Conservation (phyloP, 1,284 basidiomycete species). For the Gomphus bonarii region DNA sequence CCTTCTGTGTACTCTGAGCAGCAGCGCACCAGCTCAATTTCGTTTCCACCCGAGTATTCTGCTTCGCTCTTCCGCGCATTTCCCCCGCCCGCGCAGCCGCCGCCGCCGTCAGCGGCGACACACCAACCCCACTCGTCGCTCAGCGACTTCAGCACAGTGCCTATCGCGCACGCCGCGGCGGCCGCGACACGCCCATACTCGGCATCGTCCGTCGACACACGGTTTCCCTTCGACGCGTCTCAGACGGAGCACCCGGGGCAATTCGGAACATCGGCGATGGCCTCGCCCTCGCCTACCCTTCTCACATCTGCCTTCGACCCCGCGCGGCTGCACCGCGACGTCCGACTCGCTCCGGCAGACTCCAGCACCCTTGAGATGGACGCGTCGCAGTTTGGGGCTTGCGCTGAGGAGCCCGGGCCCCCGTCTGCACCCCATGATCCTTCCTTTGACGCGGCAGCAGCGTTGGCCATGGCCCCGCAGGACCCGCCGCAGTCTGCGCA, state of each 20-base stretch:
- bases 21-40: neutral
- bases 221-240: neutral
- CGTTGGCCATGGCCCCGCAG: neutral
- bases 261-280: neutral
- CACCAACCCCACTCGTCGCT: neutral
- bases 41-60: neutral
- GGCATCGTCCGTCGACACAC: constrained; percentile 5
- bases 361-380: neutral
- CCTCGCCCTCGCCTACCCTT: constrained; percentile 1
- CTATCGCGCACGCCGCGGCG: constrained; percentile 7
- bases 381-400: neutral
- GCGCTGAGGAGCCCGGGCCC: neutral
- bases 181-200: constrained; percentile 6
- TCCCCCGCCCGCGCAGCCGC: neutral
- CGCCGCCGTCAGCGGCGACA: neutral
- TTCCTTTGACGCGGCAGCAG: neutral
- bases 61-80: neutral
- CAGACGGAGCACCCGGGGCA: neutral
- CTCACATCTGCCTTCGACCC: constrained; percentile 10
- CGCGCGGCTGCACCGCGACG: neutral
- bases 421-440: neutral
- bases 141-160: constrained; percentile 5
- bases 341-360: neutral
- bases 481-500: neutral
- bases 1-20: constrained; percentile 3